A percentile compares a stretch with the other conserved stretches of the same genome.
Conservation (phyloP, 2,329 filamentous ascomycete species). For the Fragosphaeria purpurea region DNA sequence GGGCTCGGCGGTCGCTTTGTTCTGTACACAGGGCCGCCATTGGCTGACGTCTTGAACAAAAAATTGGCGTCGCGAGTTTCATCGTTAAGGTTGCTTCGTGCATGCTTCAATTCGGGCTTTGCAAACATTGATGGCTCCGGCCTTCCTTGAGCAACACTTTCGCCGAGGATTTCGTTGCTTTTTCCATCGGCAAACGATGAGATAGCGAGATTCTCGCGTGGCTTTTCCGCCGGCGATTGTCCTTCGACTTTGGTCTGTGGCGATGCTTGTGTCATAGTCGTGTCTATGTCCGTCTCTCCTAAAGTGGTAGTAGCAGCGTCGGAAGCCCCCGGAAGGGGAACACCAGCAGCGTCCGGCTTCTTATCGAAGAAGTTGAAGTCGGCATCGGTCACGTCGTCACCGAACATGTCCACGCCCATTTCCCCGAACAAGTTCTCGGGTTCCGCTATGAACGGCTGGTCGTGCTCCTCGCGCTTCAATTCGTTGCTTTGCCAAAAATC, state of each 20-base stretch:
- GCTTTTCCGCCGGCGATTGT: neutral
- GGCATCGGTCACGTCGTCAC: conserved; percentile 68
- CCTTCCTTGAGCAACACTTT: neutral
- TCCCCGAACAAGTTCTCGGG: conserved; percentile 56
- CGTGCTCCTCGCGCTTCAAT: conserved; percentile 33
- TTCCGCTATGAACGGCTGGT: conserved; percentile 34
- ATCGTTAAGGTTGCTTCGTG: conserved; percentile 41
- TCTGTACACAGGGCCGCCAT: conserved; percentile 7
- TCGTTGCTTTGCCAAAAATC: conserved; percentile 34
- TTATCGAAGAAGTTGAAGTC: conserved; percentile 81
- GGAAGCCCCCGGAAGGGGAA: conserved; percentile 22
- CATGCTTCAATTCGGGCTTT: conserved; percentile 51
- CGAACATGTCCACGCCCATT: conserved; percentile 59
- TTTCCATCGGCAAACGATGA: neutral
- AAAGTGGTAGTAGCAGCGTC: conserved; percentile 16
- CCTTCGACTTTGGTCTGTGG: neutral
- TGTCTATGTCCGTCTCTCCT: conserved; percentile 7
- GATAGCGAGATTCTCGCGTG: neutral
- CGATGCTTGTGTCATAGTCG: neutral
- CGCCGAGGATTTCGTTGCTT: neutral
- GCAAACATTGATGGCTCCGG: conserved; percentile 33
- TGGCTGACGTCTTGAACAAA: neutral
- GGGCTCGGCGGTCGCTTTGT: conserved; percentile 46
- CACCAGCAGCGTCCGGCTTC: conserved; percentile 30
- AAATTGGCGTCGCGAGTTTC: conserved; percentile 11